Base-by-base conservation (phyloP, 2,329 filamentous ascomycete genomes). In the Aspergillus neotritici region DNA sequence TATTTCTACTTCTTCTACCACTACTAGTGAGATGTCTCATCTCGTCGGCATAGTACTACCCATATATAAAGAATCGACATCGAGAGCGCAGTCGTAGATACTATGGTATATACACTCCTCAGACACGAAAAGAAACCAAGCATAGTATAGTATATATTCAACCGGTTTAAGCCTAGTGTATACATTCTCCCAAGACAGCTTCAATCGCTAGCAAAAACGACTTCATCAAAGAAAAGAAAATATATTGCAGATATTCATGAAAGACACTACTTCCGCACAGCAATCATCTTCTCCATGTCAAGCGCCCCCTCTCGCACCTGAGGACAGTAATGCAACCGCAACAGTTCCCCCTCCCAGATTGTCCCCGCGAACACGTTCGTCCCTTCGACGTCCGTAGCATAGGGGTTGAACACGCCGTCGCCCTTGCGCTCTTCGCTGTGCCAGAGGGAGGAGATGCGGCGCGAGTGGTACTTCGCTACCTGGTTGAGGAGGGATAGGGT, bases 341-440 rank as follows among this genome's bases (percentile, higher is more conserved):
- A 64, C 45, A 98, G 62, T 70, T 97, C 93, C 0, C 87, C 89
- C 63, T 97, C 93, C 93, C 91, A 98, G 1, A 94, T 77, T 0
- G 88, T 96, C 4, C 83, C 81, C 0, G 90, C 86, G 66, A 93
- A 94, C 1, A 91, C 89, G 68, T 97, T 97, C 53, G 84, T 90
- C 6, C 80, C 83, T 66, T 96, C 91, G 3, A 94, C 78, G 51
- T 84, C 86, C 21, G 77, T 76, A 34, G 82, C 80, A 34, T 84
- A 65, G 1, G 88, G 76, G 65, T 90, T 85, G 59, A 87, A 97
- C 1, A 84, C 79, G 2, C 93, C 93, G 62, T 97, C 91, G 5
- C 91, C 91, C 63, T 87, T 86, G 38, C 91, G 77, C 71, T 97
- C 93, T 63, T 97, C 91, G 0, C 89, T 94, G 58, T 94, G 83